Base-by-base conservation (phyloP, 805 yeast species). In the Yarrowia divulgata region DNA sequence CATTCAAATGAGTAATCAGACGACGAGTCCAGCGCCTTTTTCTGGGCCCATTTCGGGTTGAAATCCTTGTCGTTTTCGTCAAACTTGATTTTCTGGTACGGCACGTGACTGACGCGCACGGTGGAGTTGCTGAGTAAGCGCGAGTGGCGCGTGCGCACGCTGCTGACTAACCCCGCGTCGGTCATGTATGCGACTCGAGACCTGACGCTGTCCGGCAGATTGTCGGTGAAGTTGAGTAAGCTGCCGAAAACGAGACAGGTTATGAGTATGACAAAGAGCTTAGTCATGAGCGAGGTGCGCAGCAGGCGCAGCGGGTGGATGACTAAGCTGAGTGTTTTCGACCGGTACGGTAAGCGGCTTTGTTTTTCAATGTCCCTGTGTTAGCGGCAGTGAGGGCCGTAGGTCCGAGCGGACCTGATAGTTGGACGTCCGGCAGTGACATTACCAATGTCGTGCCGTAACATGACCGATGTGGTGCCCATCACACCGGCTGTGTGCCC, bases 11-110 rank as follows among this genome's bases (percentile, higher is more conserved):
- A 9, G 35, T 66, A 66, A 13, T 66, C 52, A 4, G 40, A 34
- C 2, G 69, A 43, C 7, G 60, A 50, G 43, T 66, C 45, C 42
- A 40, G 32, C 3, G 57, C 57, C 39, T 37, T 37, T 23, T 49
- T 39, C 23, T 48, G 45, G 23, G 57, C 68, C 48, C 48, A 63
- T 16, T 63, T 48, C 12, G 68, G 57, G 37, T 48, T 49, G 57
- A 63, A 63, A 7, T 49, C 55, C 19, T 18, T 39, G 4, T 63
- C 57, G 18, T 63, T 60, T 19, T 60, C 42, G 8, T 8, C 35
- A 39, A 18, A 60, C 13, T 60, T 43, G 52, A 45, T 18, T 1
- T 34, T 13, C 9, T 42, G 13, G 16, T 29, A 29, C 0, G 19
- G 35, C 3, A 39, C 13, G 19, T 29, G 14, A 12, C 43, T n/a